Evolutionary conservation across 2,329 filamentous ascomycete genomes (phyloP).

Genomic region (Xylariomycetidae sp.): DNA sequence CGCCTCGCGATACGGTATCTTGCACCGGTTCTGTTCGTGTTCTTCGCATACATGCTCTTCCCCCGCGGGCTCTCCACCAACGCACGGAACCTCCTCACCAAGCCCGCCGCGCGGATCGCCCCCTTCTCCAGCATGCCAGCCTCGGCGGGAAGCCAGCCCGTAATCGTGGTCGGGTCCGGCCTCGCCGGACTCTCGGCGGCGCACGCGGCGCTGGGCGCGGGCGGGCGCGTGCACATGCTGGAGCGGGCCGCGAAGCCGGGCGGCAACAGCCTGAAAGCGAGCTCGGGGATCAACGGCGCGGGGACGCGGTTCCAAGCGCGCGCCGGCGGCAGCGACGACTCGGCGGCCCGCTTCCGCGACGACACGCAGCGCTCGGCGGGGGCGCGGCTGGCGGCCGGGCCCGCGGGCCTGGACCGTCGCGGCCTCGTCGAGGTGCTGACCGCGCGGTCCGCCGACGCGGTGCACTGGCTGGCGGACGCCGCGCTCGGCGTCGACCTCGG

Average conservation of each 20-base stretch:
- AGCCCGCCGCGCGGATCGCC: slow-evolving; percentile 3
- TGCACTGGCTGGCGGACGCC: slow-evolving; percentile 52
- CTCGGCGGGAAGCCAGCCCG: slow-evolving; percentile 27
- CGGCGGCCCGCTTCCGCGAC: slow-evolving; percentile 42
- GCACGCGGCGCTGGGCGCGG: slow-evolving; percentile 46
- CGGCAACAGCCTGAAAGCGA: slow-evolving; percentile 62
- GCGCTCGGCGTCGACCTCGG: slow-evolving; percentile 53
- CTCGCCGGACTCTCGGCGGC: slow-evolving; percentile 58
- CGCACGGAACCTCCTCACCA: background rate
- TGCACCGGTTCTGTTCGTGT: too few species aligned
- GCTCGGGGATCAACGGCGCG: slow-evolving; percentile 59
- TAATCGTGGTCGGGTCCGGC: slow-evolving; percentile 59
- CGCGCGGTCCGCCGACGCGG: slow-evolving; percentile 37
- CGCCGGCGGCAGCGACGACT: slow-evolving; percentile 38
- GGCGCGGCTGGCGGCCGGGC: slow-evolving; percentile 25
- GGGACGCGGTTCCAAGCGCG: slow-evolving; percentile 49
- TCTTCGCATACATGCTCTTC: too few species aligned
- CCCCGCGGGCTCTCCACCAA: too few species aligned
- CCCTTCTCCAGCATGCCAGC: too few species aligned
- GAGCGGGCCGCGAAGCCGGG: slow-evolving; percentile 55
- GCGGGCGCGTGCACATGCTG: slow-evolving; percentile 49
- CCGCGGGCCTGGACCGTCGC: slow-evolving; percentile 29
- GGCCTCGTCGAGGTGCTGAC: slow-evolving; percentile 44
- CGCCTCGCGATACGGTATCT: too few species aligned
- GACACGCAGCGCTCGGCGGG: slow-evolving; percentile 52